Evolutionary conservation across 192 early-diverging fungal species (phyloP).

Genomic region (Dimargaris xerosporica): DNA sequence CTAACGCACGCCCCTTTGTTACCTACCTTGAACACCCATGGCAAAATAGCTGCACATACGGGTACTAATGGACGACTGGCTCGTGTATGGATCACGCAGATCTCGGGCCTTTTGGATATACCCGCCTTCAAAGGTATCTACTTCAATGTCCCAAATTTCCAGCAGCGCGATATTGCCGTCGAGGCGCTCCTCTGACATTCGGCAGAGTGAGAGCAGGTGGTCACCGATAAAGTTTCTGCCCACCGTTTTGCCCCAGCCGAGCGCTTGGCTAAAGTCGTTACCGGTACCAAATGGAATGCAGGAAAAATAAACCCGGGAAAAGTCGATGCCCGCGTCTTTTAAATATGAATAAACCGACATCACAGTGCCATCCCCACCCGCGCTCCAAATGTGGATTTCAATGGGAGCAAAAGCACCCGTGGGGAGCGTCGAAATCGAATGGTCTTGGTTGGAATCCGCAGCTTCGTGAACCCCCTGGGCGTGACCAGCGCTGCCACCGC

Average conservation of each 20-base stretch:
- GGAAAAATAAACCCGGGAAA: constrained; percentile 46
- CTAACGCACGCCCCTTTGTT: not conserved
- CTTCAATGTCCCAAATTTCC: constrained; percentile 51
- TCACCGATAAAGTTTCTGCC: constrained; percentile 41
- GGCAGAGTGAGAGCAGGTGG: constrained; percentile 35
- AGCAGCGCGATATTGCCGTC: constrained; percentile 44
- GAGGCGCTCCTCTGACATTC: constrained; percentile 37
- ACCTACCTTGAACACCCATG: constrained; percentile 49
- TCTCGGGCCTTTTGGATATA: constrained; percentile 43
- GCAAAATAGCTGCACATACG: constrained; percentile 62
- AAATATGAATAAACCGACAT: constrained; percentile 48
- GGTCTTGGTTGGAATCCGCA: not conserved
- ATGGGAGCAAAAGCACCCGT: constrained; percentile 7
- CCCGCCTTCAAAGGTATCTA: constrained; percentile 42
- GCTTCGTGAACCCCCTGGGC: not conserved
- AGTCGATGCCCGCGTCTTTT: constrained; percentile 38
- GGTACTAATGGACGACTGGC: constrained; percentile 28
- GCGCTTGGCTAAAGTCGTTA: constrained; percentile 54
- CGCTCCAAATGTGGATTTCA: constrained; percentile 60
- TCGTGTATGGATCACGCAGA: constrained; percentile 22
- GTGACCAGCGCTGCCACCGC: not conserved
- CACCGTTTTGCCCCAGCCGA: constrained; percentile 61
- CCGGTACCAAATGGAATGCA: constrained; percentile 64
- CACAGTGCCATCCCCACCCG: constrained; percentile 62
- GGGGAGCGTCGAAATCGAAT: not conserved